Evolutionary conservation across 23 red algal species (phyloP), one percentile per base, ranked within the genome.

Genomic region (Gracilaria caudata): DNA sequence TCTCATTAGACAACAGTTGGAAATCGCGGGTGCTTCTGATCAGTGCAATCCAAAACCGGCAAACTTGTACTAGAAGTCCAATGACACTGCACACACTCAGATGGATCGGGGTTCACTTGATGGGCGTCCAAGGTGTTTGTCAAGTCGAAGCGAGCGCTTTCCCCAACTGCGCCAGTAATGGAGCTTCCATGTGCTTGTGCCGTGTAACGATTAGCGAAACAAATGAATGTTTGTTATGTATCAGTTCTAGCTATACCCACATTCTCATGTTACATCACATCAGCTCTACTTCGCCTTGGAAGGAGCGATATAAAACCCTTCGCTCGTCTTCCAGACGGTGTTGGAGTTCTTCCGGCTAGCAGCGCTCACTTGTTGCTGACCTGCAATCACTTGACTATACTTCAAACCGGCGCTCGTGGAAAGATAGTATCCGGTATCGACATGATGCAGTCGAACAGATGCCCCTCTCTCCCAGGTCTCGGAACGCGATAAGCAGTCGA

Each of bases 221-320:
- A 17, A 16, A n/a, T n/a, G n/a, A 7, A 17, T 9, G 12, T 7
- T 13, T 53, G 12, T 16, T 17, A 53, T 53, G 1, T 53, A 2
- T 9, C 14, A 13, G 1, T 66, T 66, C 10, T 36, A 36, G 8
- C 30, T 66, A 36, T 7, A 9, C 5, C 36, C 3, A 6, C 3
- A 14, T 33, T 35, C 29, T 0, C 13, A 3, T 66, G 61, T 8
- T 8, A 24, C 30, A 33, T 17, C 29, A 36, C 28, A 66, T 35
- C 61, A 36, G 3, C 26, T 75, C 43, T 51, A 56, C 20, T 58
- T 64, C 43, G 64, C 13, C 0, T 61, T n/a, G 14, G 19, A 63
- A 4, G 74, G 55, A 51, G 83, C 78, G 25, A 97, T 81, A 60
- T 90, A 98, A 68, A 98, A 80, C 37, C 95, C 95, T 64, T 98